Conservation (phyloP, 192 early-diverging fungal genomes). For the Podila epicladia region DNA sequence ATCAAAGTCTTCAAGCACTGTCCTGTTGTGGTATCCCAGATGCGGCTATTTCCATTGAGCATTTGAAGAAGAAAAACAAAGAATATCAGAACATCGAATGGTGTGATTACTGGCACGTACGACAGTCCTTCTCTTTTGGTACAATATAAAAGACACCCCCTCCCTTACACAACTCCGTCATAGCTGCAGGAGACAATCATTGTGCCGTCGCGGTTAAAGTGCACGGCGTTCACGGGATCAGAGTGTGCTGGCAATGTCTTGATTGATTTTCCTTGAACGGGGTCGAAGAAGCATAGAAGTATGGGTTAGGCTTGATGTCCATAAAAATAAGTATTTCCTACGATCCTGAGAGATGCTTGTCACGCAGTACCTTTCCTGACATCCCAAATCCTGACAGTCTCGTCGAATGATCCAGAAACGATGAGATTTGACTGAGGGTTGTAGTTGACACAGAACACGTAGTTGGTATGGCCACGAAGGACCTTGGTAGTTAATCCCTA, state of each 20-base stretch:
- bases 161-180: slow-evolving; percentile 92
- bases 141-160: not conserved
- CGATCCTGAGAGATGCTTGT: not conserved
- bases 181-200: slow-evolving; percentile 95
- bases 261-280: slow-evolving; percentile 77
- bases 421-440: slow-evolving; percentile 94
- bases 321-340: not conserved
- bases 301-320: not conserved
- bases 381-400: slow-evolving; percentile 97
- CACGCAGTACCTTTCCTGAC: slow-evolving; percentile 73
- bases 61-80: not conserved
- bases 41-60: slow-evolving; percentile 70
- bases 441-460: slow-evolving; percentile 98
- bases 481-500: slow-evolving; percentile 77
- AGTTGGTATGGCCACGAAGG: slow-evolving; percentile 93
- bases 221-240: slow-evolving; percentile 94
- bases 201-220: slow-evolving; percentile 97
- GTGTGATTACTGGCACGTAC: not conserved
- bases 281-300: not conserved
- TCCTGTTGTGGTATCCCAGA: slow-evolving; percentile 99
- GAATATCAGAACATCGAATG: not conserved
- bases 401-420: slow-evolving; percentile 98
- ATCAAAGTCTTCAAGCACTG: slow-evolving; percentile 98
- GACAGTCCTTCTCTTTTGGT: not conserved
- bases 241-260: slow-evolving; percentile 94